A percentile compares a stretch with the other conserved stretches of the same genome.
These are phyloP conservation scores for Prunella vulgaris DNA, from an alignment of 257 asterid species.

Conservation along the genomic window DNA sequence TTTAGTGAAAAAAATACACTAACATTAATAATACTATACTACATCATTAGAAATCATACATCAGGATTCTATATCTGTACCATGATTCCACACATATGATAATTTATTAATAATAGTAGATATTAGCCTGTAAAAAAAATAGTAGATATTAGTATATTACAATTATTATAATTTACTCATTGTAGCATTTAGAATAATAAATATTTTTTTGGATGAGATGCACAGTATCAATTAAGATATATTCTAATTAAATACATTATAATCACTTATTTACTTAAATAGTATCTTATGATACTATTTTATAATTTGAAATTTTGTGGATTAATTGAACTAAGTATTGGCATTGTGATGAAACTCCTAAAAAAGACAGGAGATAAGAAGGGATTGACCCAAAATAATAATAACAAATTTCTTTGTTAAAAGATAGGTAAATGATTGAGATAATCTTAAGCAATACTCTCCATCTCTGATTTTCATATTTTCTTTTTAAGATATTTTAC, in stretches of 20 bases:
- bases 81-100: background rate
- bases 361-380: too few relatives aligned
- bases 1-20: background rate
- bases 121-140: too few relatives aligned
- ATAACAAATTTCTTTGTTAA: background rate
- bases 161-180: background rate
- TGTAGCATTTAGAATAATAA: background rate
- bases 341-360: background rate
- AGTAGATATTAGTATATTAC: too few relatives aligned
- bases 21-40: background rate
- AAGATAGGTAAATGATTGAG: background rate
- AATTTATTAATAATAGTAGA: background rate
- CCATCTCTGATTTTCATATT: too few relatives aligned
- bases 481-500: too few relatives aligned
- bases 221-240: background rate
- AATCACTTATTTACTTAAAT: background rate
- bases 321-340: background rate
- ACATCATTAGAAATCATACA: background rate
- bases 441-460: too few relatives aligned
- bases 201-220: background rate
- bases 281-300: background rate
- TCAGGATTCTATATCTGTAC: background rate
- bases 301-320: background rate
- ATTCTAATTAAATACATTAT: too few relatives aligned
- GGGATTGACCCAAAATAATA: background rate